Evolutionary conservation across 148 eudicot species (phyloP), one percentile per base, ranked within the genome.

Genomic region (Rhododendron griersonianum): DNA sequence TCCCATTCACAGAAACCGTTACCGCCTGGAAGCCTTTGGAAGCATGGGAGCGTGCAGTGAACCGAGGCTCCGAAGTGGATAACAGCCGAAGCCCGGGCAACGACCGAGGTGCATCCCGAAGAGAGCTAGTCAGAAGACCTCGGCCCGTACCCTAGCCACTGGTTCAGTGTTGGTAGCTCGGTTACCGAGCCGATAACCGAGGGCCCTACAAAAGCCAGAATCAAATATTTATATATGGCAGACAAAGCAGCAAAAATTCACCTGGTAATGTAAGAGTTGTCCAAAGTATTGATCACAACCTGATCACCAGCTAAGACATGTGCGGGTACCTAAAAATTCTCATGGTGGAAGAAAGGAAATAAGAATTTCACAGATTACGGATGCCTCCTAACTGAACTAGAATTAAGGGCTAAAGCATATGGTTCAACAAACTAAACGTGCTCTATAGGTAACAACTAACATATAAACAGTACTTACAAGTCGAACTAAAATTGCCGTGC

Each of bases 261-360:
- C 98, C 95, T 95, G 88, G 96, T 92, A 44, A 92, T 82, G 84
- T 95, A 95, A 9, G 96, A 90, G 87, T 93, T 90, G 84, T 95
- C 98, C 7, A 80, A 85, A 35, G 98, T 94, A 88, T 90, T 93
- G 86, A 95, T 74, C 78, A 94, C 88, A 73, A 95, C 78, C 84
- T 88, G 90, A 86, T 95, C 94, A 82, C 98, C 98, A 19, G 90
- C 67, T 73, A 92, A 81, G 61, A 95, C 89, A 90, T 93, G 93
- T 86, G 96, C 90, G 5, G 98, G 96, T 45, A 94, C 98, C 98
- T 95, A 87, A 57, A 82, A 82, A 14, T 23, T 83, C 78, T 19
- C 48, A 81, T 82, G 35, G 51, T 50, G 67, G 67, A 55, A 11
- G 74, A 33, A 21, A 47, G 75, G 67, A 84, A 41, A 53, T 55